A percentile compares a stretch with the other conserved stretches of the same genome.
These are phyloP conservation scores for Daldinia grandis DNA, from an alignment of 495 filamentous ascomycete species.

Conservation along the genomic window DNA sequence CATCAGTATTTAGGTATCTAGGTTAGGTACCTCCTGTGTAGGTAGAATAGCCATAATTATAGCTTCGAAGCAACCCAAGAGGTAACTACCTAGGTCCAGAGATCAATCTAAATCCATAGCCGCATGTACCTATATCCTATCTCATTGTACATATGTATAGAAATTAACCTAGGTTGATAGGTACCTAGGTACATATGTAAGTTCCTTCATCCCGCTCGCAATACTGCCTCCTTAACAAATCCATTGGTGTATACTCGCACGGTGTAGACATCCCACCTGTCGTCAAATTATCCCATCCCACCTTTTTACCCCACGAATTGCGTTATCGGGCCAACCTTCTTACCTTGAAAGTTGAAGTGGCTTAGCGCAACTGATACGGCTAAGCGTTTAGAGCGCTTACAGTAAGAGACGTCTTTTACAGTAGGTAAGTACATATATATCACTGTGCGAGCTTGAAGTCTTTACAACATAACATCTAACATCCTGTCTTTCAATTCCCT, in stretches of 20 bases:
- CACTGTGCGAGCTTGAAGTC: not conserved
- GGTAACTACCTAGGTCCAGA: no score
- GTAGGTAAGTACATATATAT: not conserved
- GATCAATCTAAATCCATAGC: no score
- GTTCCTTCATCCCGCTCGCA: not conserved
- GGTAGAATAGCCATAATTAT: no score
- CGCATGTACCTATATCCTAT: no score
- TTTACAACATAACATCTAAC: not conserved
- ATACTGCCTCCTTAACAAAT: not conserved
- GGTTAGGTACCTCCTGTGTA: no score
- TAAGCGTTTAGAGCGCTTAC: conserved; percentile 27
- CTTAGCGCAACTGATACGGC: conserved; percentile 18
- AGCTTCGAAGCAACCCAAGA: no score
- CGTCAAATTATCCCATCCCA: conserved; percentile 20
- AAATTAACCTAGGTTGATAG: no score
- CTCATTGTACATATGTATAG: no score
- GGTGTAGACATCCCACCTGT: conserved; percentile 26
- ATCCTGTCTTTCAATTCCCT: not conserved
- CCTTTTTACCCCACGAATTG: conserved; percentile 42
- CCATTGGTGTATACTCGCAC: conserved; percentile 2
- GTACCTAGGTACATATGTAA: no score
- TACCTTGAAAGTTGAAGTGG: not conserved
- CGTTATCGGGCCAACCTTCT: conserved; percentile 35
- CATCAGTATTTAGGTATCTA: no score
- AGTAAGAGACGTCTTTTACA: not conserved